Evolutionary conservation across 2,329 filamentous ascomycete genomes (phyloP).

Genomic region (Sporothrix euskadiensis): DNA sequence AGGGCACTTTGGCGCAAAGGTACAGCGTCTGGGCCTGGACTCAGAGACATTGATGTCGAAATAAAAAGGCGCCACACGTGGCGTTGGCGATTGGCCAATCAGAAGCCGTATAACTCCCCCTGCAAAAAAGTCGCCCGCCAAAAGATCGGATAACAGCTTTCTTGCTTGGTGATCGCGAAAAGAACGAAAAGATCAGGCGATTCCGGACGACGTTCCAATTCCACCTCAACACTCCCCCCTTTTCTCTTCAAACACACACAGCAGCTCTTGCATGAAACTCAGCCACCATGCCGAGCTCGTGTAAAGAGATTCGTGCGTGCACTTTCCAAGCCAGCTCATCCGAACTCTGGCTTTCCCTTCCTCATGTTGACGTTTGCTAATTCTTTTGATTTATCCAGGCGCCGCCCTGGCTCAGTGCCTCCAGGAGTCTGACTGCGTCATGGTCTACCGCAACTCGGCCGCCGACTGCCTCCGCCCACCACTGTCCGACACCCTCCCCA

Average conservation of each 20-base stretch:
- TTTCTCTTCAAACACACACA: background rate
- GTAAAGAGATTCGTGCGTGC: slow-evolving; percentile 87
- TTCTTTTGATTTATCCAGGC: slow-evolving; percentile 55
- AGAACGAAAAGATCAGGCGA: slow-evolving; percentile 16
- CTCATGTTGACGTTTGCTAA: background rate
- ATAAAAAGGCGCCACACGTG: slow-evolving; percentile 15
- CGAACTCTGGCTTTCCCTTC: background rate
- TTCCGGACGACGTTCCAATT: slow-evolving; percentile 15
- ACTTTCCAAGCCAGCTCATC: background rate
- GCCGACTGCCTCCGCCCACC: slow-evolving; percentile 85
- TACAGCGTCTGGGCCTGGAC: background rate
- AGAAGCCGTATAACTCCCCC: background rate
- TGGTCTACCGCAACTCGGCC: slow-evolving; percentile 83
- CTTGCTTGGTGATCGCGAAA: slow-evolving; percentile 4
- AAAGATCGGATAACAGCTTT: background rate
- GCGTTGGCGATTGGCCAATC: slow-evolving; percentile 1
- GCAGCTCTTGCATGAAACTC: background rate
- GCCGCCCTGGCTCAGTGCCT: slow-evolving; percentile 91
- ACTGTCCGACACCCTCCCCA: slow-evolving; percentile 77
- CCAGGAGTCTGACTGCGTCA: slow-evolving; percentile 93
- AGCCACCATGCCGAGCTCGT: slow-evolving; percentile 76
- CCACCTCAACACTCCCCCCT: background rate
- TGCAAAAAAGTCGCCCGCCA: background rate
- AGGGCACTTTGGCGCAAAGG: background rate
- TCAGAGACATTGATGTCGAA: background rate